Base-by-base conservation (phyloP, 2,329 filamentous ascomycete species). In the Microsporum audouinii region DNA sequence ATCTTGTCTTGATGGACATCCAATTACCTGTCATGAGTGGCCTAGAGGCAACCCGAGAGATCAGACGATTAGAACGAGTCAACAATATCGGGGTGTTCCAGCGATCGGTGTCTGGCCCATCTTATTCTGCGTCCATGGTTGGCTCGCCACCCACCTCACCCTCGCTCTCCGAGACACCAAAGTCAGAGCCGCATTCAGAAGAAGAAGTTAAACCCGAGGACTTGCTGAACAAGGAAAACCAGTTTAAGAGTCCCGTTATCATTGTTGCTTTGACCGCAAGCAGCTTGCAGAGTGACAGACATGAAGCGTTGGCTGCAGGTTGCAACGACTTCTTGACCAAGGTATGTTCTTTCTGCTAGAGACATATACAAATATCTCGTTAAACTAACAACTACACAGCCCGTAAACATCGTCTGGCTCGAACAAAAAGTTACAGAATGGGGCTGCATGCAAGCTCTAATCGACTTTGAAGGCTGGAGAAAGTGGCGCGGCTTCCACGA, bases 311-410 rank as follows among this genome's bases (percentile, higher is more conserved):
- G 68, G 92, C 92, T 33, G 94, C 92, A 43, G 94, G 94, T 3
- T 97, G 94, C 73, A 99, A 99, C 72, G 94, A 99, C 75, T 99
- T 97, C 75, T 79, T 99, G 72, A 97, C 94, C 64, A 96, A 96
- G 86, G 91, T 94, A 79, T 66, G 81, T 68, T 58, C 17, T 43
- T 53, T 49, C 1, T 43, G 64, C 45, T 65, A 61, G n/a, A 38
- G 3, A 38, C 49, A 39, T 39, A 34, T 43, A 12, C 8, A 57
- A 56, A 41, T 61, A 56, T 34, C 60, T 65, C 62, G 58, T 51
- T 49, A 65, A 27, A 61, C 39, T 59, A 60, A 17, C 39, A 56
- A n/a, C 12, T 64, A 10, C 36, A 49, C 70, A 96, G 89, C 94
- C 94, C 23, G 92, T 99, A 67, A 95, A 95, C 72, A 96, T 96